phyloP scores from a whole-genome alignment of 768 basidiomycete species.

The Rhodosporidiobolus odoratus region DNA sequence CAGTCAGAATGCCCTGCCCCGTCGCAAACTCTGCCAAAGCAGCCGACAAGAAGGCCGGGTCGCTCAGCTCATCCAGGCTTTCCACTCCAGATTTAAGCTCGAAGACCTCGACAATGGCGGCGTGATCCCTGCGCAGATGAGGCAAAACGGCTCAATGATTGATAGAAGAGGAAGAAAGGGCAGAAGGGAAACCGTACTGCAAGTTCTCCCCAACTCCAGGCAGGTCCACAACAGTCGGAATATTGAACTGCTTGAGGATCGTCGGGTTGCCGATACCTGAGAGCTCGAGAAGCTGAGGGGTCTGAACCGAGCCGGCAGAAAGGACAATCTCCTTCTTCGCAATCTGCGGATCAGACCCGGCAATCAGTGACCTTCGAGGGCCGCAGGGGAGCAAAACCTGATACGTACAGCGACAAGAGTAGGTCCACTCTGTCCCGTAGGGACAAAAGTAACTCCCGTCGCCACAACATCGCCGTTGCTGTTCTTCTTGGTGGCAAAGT shows the following conservation, averaged over 20 bases:
- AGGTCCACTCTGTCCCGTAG: background rate
- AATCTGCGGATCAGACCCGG: background rate
- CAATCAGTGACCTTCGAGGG: background rate
- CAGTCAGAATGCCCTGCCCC: constrained; percentile 28
- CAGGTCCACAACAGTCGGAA: constrained; percentile 47
- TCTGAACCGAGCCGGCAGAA: constrained; percentile 34
- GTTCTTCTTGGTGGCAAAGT: background rate
- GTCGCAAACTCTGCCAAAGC: constrained; percentile 13
- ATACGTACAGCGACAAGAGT: background rate
- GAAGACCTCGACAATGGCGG: constrained; percentile 25
- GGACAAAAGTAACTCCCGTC: constrained; percentile 13
- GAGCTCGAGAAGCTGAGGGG: constrained; percentile 37
- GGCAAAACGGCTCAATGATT: background rate
- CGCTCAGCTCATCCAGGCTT: constrained; percentile 18
- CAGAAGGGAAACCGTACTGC: constrained; percentile 44
- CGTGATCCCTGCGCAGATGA: constrained; percentile 28
- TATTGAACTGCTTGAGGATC: constrained; percentile 27
- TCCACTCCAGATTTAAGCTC: constrained; percentile 20
- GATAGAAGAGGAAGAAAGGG: background rate
- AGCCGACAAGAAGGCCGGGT: background rate
- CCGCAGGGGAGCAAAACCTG: background rate
- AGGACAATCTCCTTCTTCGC: constrained; percentile 39
- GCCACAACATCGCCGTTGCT: constrained; percentile 10
- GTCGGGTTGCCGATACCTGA: constrained; percentile 27
- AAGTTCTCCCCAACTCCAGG: constrained; percentile 52